Evolutionary conservation across 306 rosid species (phyloP), one percentile per base, ranked within the genome.

Genomic region (Gleditsia sinensis): DNA sequence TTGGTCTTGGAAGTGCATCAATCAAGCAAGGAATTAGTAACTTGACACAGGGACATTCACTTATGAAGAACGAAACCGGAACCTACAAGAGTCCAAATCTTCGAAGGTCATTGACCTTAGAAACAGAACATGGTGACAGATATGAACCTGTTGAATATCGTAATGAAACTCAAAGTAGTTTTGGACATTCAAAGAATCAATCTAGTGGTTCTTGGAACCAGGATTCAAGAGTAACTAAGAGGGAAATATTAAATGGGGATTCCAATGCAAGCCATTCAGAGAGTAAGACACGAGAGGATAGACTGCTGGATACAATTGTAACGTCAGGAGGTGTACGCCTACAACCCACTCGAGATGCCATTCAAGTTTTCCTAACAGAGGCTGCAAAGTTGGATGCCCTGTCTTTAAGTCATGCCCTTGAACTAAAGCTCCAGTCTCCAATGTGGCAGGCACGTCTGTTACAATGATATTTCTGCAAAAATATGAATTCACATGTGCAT

Each of bases 321-420:
- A 92, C 91, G 5, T 82, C 96, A 46, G 98, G 99, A 68, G 99
- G 99, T 75, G 93, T 95, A 46, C 97, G 99, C 24, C 75, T 95
- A 65, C 99, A 95, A 76, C 99, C 99, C 72, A 88, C 96, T 83
- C 93, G 99, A 75, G 99, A 95, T 87, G 96, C 97, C 67, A 74
- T 92, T 82, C 97, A 87, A 68, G 88, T 80, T 81, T 95, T 95
- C 78, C 90, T 95, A 70, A 75, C 72, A 19, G 93, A 95, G 83
- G 99, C 96, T 45, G 88, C 83, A 19, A 92, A 92, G 87, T 88
- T 95, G 85, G 94, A 95, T 84, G 88, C 88, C 20, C 20, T 87
- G 80, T 86, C 90, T 24, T 82, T 95, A 84, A 82, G 96, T 45
- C 86, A 60, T 16, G 96, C 98, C 64, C 84, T 95, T 25, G 97